Base-by-base conservation (phyloP, 2,329 filamentous ascomycete species). In the Penicillium occitanis region DNA sequence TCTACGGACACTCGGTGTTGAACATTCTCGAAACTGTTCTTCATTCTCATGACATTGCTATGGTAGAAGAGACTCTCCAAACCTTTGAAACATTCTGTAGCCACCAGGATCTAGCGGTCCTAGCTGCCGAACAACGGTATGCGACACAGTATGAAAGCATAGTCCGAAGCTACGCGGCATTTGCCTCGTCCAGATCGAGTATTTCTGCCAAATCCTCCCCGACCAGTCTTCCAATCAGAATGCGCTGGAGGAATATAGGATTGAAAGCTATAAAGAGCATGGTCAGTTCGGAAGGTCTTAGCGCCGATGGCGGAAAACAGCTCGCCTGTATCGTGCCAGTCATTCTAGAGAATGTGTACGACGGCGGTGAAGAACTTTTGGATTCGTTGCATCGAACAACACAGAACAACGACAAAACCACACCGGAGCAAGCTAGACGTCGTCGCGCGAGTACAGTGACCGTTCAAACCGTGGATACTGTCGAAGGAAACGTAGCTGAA, bases 61-160 rank as follows among this genome's bases (percentile, higher is more conserved):
- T 98, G 88, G 89, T 96, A 68, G 93, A 98, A 80, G 92, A 93
- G 42, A 95, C 92, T 2, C 85, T 96, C 69, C 87, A 89, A 2
- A 92, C 92, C 3, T 97, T 97, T 75, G 89, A 93, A 73, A 89
- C 90, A 28, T 95, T 97, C 74, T 98, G 94, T 81, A 86, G 88
- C 67, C 87, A 96, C 80, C 92, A 97, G 77, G 93, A 98, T 74
- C 89, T 90, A 66, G 91, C 92, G 40, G 90, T 90, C 8, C 87
- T 98, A 64, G 89, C 93, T 33, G 93, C 91, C 67, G 93, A 98
- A 75, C 90, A 93, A 75, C 87, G 88, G 68, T 96, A 96, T 76
- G 85, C 93, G 40, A 85, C 82, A 61, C 90, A 94, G 70, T 98
- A 96, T 76, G 90, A 94, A 74, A 87, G 90, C 57, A 87, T 97